Evolutionary conservation across 345 rosid species (phyloP).

Genomic region (Gossypium stocksii): DNA sequence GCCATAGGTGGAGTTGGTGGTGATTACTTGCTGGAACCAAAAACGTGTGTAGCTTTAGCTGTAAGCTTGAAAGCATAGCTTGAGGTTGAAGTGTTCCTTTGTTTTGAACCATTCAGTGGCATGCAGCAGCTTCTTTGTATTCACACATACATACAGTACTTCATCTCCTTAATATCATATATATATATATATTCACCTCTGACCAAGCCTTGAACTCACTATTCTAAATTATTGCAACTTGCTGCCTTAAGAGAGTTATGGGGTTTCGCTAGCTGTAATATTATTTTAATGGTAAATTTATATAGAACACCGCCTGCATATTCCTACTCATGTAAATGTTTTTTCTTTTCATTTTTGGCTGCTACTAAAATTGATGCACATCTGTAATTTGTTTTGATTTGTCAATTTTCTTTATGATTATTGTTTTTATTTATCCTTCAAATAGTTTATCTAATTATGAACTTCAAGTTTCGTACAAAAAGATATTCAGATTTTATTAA

Average conservation of each 20-base stretch:
- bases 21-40: slow-evolving; percentile 3
- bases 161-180: background rate
- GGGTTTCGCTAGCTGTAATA: background rate
- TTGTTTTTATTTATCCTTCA: too few species aligned
- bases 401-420: too few species aligned
- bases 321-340: background rate
- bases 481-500: too few species aligned
- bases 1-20: background rate
- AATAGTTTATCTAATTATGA: too few species aligned
- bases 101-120: background rate
- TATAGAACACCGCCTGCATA: background rate
- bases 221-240: background rate
- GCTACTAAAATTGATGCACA: too few species aligned
- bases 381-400: too few species aligned
- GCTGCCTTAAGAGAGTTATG: background rate
- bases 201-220: background rate
- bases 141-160: background rate
- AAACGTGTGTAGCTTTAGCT: slow-evolving; percentile 1
- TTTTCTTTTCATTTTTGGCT: too few species aligned
- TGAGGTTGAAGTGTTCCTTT: slow-evolving; percentile 7
- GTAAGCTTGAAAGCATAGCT: slow-evolving; percentile 1
- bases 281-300: background rate
- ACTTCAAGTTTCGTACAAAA: too few species aligned
- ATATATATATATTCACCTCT: background rate
- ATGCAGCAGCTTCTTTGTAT: background rate